Evolutionary conservation across 768 basidiomycete genomes (phyloP), one percentile per base, ranked within the genome.

Genomic region (Rhizopogon vulgaris): DNA sequence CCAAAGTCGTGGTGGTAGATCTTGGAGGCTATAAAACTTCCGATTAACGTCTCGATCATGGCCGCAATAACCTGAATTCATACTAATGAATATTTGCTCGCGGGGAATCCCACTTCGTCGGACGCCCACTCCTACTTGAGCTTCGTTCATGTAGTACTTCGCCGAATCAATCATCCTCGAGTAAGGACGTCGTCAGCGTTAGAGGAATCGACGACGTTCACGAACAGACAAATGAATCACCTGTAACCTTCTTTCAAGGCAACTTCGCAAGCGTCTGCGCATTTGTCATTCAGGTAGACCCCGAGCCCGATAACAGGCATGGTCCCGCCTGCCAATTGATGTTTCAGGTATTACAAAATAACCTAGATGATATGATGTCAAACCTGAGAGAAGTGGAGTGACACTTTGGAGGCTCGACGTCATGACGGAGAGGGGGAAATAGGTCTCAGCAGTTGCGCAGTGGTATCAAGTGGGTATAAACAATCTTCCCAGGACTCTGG

Each of bases 31-130:
- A 30, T 17, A 11, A 36, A 41, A 47, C 3, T 3, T 6, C 34
- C 3, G n/a, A 10, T 34, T 1, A 36, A 38, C 6, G 38, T 28
- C 28, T 5, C n/a, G 4, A 38, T 27, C 10, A 38, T n/a, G 6
- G 18, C 3, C 14, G 39, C 5, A 17, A 5, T 32, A n/a, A 9
- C 14, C n/a, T 39, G 10, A 27, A 7, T 11, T 54, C 62, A 3
- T 53, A 69, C 68, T 68, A 28, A 68, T 58, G 45, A 67, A 66
- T 41, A 68, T 39, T 22, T 69, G 41, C 28, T 67, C 65, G 11
- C 68, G 59, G 17, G 58, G 53, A 37, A 66, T 43, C 15, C 51
- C 56, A 39, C 54, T 58, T 10, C 14, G 53, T 41, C 59, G 60
- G 28, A 68, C 56, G 25, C 61, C 68, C 27, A 46, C 50, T 0